Percentiles rank a stretch among this genome's conserved stretches.
Evolutionary conservation across 345 rosid species (phyloP).

Genomic region (Mallotus nudiflorus): DNA sequence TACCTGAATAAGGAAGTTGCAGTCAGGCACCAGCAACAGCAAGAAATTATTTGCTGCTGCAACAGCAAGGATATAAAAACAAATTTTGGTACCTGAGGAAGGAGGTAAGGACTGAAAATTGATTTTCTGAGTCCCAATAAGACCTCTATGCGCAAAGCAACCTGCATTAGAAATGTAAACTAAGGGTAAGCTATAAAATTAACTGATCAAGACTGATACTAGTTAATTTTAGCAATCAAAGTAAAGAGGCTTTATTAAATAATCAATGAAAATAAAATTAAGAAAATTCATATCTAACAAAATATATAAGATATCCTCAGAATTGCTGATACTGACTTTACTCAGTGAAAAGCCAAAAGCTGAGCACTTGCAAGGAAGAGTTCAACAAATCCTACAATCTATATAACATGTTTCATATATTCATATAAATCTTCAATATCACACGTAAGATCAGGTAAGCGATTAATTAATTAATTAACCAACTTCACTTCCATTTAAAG

Average conservation of each 20-base stretch:
- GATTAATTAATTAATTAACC: neutral
- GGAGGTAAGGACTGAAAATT: slow-evolving; percentile 52
- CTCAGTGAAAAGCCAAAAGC: slow-evolving; percentile 2
- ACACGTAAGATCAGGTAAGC: too few species aligned
- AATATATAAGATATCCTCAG: neutral
- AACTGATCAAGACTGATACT: neutral
- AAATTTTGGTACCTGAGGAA: slow-evolving; percentile 48
- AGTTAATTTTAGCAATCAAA: neutral
- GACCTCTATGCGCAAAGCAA: slow-evolving; percentile 61
- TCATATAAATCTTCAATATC: neutral
- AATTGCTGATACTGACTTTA: slow-evolving; percentile 1
- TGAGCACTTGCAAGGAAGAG: neutral
- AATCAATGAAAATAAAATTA: neutral
- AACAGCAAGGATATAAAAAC: neutral
- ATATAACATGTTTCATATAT: neutral
- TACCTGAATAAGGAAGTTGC: slow-evolving; percentile 36
- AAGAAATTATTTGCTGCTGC: neutral
- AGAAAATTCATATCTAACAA: neutral
- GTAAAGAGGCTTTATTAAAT: neutral
- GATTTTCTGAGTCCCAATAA: slow-evolving; percentile 56
- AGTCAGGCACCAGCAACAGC: too few species aligned
- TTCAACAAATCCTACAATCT: slow-evolving; percentile 5
- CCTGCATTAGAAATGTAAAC: slow-evolving; percentile 37
- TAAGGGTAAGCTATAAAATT: neutral
- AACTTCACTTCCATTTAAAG: neutral